These are phyloP conservation scores for Leucoagaricus sp. DNA, from an alignment of 1,284 basidiomycete genomes.

Conservation along the genomic window DNA sequence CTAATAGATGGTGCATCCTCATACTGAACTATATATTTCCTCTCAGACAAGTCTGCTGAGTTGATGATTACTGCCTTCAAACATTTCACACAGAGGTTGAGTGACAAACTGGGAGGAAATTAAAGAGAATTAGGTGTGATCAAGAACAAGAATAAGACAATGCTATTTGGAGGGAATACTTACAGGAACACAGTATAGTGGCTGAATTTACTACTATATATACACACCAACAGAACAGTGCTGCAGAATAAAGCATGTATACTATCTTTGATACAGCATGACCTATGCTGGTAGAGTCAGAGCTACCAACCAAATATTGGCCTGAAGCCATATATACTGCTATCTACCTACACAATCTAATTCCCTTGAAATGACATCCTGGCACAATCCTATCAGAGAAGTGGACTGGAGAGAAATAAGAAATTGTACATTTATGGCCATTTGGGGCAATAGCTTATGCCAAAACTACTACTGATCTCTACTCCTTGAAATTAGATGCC, in stretches of 20 bases:
- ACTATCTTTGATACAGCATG: conserved; percentile 28
- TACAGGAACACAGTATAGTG: conserved; percentile 21
- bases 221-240: conserved; percentile 25
- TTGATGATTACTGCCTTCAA: conserved; percentile 15
- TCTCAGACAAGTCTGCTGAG: conserved; percentile 4
- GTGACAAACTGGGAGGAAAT: conserved; percentile 22
- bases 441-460: conserved; percentile 21
- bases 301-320: conserved; percentile 31
- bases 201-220: conserved; percentile 23
- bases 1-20: conserved; percentile 16
- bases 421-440: conserved; percentile 26
- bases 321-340: conserved; percentile 23
- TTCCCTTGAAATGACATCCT: neutral
- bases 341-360: conserved; percentile 9
- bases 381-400: neutral
- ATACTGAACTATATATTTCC: conserved; percentile 1
- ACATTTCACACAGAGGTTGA: conserved; percentile 20
- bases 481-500: conserved; percentile 24
- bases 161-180: conserved; percentile 18
- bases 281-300: conserved; percentile 25
- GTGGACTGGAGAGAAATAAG: conserved; percentile 18
- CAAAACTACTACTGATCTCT: conserved; percentile 23
- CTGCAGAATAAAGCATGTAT: conserved; percentile 29
- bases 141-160: conserved; percentile 22
- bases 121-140: conserved; percentile 21